These are phyloP conservation scores for Platanthera zijinensis DNA, from an alignment of 106 monocot species.

Conservation along the genomic window DNA sequence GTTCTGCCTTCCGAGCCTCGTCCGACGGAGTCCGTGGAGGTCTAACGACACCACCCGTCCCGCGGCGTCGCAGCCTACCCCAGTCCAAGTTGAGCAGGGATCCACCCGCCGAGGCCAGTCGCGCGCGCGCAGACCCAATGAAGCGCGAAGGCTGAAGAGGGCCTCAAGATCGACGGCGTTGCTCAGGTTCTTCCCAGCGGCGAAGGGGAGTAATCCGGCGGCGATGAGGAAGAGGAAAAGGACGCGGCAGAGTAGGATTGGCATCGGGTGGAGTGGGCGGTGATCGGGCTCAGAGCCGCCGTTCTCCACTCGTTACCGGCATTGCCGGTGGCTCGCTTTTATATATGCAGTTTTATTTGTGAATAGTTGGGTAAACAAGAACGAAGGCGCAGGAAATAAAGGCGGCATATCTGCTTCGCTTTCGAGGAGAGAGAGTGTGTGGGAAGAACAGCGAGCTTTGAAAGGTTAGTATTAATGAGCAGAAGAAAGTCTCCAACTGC, in stretches of 20 bases:
- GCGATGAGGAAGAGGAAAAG: not conserved
- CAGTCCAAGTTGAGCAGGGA: constrained; percentile 72
- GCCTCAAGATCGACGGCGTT: constrained; percentile 47
- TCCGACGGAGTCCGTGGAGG: constrained; percentile 57
- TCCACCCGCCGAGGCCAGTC: constrained; percentile 76
- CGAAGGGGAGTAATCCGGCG: not conserved
- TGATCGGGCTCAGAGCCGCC: not conserved
- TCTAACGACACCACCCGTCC: constrained; percentile 53
- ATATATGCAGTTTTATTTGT: not conserved
- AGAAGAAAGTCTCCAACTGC: constrained; percentile 4
- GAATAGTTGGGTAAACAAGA: no score
- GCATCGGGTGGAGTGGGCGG: not conserved
- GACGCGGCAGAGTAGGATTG: not conserved
- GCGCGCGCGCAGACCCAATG: constrained; percentile 65
- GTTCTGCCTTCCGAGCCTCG: constrained; percentile 48
- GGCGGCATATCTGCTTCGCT: not conserved
- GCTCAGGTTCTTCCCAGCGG: constrained; percentile 1
- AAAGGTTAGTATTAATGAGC: constrained; percentile 11
- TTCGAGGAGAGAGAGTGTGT: not conserved
- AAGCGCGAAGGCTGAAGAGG: constrained; percentile 57
- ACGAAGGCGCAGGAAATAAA: not conserved
- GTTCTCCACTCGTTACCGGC: not conserved
- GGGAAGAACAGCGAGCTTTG: not conserved
- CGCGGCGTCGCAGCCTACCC: constrained; percentile 40
- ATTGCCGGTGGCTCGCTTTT: not conserved